Evolutionary conservation across 345 rosid genomes (phyloP), one percentile per base, ranked within the genome.

Genomic region (Conringia planisiliqua): DNA sequence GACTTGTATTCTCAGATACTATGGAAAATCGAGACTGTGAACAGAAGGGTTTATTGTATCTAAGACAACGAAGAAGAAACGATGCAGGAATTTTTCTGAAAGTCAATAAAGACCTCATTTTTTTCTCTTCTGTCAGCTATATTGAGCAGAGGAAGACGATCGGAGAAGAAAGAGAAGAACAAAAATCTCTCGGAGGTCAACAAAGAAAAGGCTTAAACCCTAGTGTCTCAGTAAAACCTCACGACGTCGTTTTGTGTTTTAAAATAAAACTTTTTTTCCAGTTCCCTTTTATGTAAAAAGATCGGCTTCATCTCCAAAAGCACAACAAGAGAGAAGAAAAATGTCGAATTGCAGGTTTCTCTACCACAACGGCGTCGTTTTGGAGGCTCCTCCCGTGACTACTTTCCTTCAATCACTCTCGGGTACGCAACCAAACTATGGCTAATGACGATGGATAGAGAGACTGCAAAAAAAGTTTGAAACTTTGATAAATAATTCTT

Each of bases 361-460:
- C 61, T 85, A 74, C 66, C 82, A 81, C 80, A 81, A 88, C 44
- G 96, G 94, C 65, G 81, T 84, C 77, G 63, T 88, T 59, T 80
- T 42, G 0, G 87, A 85, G 39, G 79, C 80, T 36, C 91, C 96
- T 68, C 71, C 90, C 0, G 88, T 83, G 39, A 17, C 92, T 26
- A 73, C 84, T 59, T 85, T 89, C 75, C 96, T 91, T 67, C 77
- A 91, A 73, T 81, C 90, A 27, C 87, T 71, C 58, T 68, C 89
- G 55, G 94, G 94, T 88, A 65, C 11, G 69, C 38, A 20, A 60
- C 9, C 5, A 60, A 75, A 27, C 22, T 32, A 32, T 4, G 9
- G 24, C 14, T 44, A n/a, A 63, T 1, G 46, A 17, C 6, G 5
- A 59, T 26, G 5, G 3, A 9, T 3, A 43, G 39, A 42, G 33